Evolutionary conservation across 2,329 filamentous ascomycete species (phyloP), one percentile per base, ranked within the genome.

Genomic region (Albophoma yamanashiensis): DNA sequence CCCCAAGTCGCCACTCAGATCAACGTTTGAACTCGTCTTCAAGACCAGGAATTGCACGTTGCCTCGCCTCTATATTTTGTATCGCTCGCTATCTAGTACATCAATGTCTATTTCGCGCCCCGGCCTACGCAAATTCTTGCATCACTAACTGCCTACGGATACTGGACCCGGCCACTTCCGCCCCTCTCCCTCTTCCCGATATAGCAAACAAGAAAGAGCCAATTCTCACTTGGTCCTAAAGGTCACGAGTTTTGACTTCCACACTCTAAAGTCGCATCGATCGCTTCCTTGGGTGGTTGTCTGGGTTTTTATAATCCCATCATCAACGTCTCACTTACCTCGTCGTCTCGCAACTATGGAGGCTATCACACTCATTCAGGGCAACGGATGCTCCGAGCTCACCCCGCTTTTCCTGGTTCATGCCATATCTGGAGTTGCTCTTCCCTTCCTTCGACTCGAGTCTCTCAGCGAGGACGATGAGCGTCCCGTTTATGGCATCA

Each of bases 401-500:
- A 66, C 63, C 4, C 65, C 65, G 14, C 56, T 67, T 25, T 65
- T 67, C 58, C 57, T 67, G 45, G 58, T 67, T 34, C 65, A 67
- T 40, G 64, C 65, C 40, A 64, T 67, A 36, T 66, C 65, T 39
- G 65, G 65, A 34, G 55, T 65, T 38, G 64, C 64, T 4, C 62
- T 67, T 6, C 66, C 66, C 7, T 67, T 64, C 52, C 58, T 67
- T 12, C 62, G 62, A n/a, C 59, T 67, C 20, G 58, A 65, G 25
- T 45, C 61, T 34, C 61, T 67, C 15, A 63, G 64, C 38, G 64
- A 66, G 15, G 57, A 65, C 27, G 58, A 63, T 25, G 63, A 62
- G 38, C 62, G 64, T 25, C 63, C 64, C 3, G 61, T 67, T 5
- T 67, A 67, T 58, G 66, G 65, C 56, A 67, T 67, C 59, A 65